Evolutionary conservation across 2,329 filamentous ascomycete species (phyloP).

Genomic region (Monosporascus ibericus): DNA sequence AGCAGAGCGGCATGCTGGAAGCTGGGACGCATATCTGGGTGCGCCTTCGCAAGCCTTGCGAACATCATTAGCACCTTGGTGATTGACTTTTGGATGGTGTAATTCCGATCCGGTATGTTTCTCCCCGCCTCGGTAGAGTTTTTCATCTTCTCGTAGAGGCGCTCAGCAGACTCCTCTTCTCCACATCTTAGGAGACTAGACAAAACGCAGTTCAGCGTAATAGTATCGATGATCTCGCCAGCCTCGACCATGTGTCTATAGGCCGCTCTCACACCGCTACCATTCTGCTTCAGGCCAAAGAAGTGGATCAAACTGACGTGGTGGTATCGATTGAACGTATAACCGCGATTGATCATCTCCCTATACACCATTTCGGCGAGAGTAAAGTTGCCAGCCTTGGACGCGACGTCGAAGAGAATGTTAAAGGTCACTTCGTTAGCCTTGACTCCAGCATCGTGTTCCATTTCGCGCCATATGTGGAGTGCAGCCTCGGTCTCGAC

Average conservation of each 20-base stretch:
- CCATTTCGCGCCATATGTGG: conserved; percentile 85
- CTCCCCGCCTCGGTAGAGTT: conserved; percentile 38
- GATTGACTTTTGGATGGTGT: conserved; percentile 42
- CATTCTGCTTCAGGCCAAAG: conserved; percentile 69
- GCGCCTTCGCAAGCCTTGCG: conserved; percentile 44
- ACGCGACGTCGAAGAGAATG: conserved; percentile 81
- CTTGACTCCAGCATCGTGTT: conserved; percentile 57
- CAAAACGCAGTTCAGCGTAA: conserved; percentile 82
- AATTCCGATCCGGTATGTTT: conserved; percentile 37
- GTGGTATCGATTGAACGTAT: conserved; percentile 71
- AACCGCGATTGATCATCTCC: conserved; percentile 68
- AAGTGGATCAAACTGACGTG: conserved; percentile 79
- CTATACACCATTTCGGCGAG: conserved; percentile 79
- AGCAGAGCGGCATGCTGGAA: conserved; percentile 61
- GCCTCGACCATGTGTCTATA: conserved; percentile 79
- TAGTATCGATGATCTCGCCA: conserved; percentile 82
- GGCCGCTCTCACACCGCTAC: conserved; percentile 65
- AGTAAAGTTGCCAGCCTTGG: conserved; percentile 76
- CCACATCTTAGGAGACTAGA: conserved; percentile 68
- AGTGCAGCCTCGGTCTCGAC: conserved; percentile 63
- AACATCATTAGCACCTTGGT: conserved; percentile 54
- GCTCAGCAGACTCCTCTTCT: conserved; percentile 70
- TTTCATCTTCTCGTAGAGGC: conserved; percentile 83
- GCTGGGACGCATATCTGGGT: conserved; percentile 46
- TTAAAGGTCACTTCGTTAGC: conserved; percentile 83